Base-by-base conservation (phyloP, 208 protist genomes). In the Acanthamoeba healyi region DNA sequence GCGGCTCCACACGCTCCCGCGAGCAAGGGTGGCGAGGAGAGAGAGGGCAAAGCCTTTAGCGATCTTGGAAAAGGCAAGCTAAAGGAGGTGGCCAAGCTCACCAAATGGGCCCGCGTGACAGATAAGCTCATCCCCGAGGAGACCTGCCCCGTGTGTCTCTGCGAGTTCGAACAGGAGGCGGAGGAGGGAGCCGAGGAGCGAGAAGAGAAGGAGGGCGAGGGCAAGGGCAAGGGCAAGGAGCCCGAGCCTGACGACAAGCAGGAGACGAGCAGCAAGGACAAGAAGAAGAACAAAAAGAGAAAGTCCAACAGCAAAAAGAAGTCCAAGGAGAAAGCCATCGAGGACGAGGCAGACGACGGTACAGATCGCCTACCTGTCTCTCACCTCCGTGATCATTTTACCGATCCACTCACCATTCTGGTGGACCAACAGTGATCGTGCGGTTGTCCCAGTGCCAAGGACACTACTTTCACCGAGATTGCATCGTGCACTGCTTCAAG, bases 401-500 rank as follows among this genome's bases (percentile, higher is more conserved):
- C 15, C 56, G 58, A 1, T 65, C 5, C n/a, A 19, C 10, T 58
- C 19, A 19, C 19, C 14, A 10, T 10, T 58, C 14, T 58, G 51
- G 10, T 26, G 26, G 58, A 9, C 26, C 0, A 26, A 0, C 67
- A 79, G 67, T 79, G 14, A 29, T 74, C 24, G 86, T 92, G 56
- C 46, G 58, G 10, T 19, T 92, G 15, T 92, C 86, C 14, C 32
- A 92, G 38, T 92, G 86, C 61, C 34, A 54, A 22, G 56, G 56
- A 12, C 86, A 92, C 44, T 92, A 92, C 61, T 92, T 92, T n/a
- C 86, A 92, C 44, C 38, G 34, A 19, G 44, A 74, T 44, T 92
- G 86, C 86, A 92, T 92, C 36, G 86, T 92, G 34, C 86, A 67
- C 32, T 92, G 86, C 86, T 92, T 65, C 44, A 67, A 65, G 49